phyloP scores from a whole-genome alignment of 164 flowering plant genomes.

The Litsea cubeba region DNA sequence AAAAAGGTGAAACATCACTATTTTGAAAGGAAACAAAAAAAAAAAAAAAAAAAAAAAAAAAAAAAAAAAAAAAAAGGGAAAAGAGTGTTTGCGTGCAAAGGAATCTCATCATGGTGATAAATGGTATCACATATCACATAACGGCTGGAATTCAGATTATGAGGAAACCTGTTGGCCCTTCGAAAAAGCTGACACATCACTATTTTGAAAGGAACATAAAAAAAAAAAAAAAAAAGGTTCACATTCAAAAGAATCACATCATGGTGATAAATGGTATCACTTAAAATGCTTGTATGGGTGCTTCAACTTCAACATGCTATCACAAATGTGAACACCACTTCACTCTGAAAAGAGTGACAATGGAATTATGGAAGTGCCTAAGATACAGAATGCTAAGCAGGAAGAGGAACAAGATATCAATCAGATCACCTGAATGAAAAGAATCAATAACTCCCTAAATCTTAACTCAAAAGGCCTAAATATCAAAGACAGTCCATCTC shows the following conservation, averaged over 20 bases:
- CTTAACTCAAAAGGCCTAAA: no score
- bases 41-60: background rate
- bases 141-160: no score
- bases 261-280: background rate
- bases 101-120: background rate
- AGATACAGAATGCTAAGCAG: background rate
- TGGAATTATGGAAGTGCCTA: background rate
- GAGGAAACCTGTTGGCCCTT: no score
- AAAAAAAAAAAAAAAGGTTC: background rate
- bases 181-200: background rate
- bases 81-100: background rate
- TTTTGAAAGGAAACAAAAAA: background rate
- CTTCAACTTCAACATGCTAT: background rate
- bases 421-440: background rate
- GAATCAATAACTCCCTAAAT: no score
- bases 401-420: background rate
- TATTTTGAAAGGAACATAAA: background rate
- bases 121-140: no score
- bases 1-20: conserved; percentile 16
- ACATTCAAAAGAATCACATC: background rate
- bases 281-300: background rate
- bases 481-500: no score
- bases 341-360: background rate
- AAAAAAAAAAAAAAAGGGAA: no score
- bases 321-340: background rate